phyloP scores from a whole-genome alignment of 1,139 yeast genomes.

The Casaregolazyma suthepensis region DNA sequence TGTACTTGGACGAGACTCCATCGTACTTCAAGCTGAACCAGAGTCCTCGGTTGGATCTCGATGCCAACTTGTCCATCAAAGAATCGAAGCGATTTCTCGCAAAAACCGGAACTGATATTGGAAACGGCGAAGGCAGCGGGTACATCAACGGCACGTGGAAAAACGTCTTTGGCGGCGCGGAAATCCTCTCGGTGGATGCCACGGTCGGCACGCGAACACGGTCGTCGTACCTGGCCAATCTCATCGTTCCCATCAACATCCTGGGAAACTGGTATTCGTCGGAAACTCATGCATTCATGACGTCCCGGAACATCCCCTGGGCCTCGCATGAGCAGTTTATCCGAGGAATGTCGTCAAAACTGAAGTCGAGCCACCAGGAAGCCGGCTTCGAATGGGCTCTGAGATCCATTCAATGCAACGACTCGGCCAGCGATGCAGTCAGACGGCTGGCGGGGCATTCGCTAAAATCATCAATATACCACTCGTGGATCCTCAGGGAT shows the following conservation, averaged over 20 bases:
- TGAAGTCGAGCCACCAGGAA: slow-evolving; percentile 39
- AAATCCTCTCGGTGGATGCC: slow-evolving; percentile 18
- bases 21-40: slow-evolving; percentile 3
- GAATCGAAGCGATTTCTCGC: slow-evolving; percentile 17
- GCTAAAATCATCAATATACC: slow-evolving; percentile 33
- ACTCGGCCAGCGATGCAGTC: slow-evolving; percentile 22
- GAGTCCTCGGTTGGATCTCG: slow-evolving; percentile 15
- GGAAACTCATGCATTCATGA: slow-evolving; percentile 51
- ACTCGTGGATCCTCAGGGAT: slow-evolving; percentile 28
- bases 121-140: slow-evolving; percentile 59
- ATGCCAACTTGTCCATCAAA: slow-evolving; percentile 14
- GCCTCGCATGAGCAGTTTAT: slow-evolving; percentile 53
- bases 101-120: slow-evolving; percentile 20
- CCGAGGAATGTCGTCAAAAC: slow-evolving; percentile 53
- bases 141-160: slow-evolving; percentile 34
- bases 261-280: slow-evolving; percentile 46
- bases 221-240: slow-evolving; percentile 55
- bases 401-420: slow-evolving; percentile 49
- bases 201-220: slow-evolving; percentile 50
- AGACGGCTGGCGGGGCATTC: slow-evolving; percentile 35
- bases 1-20: slow-evolving; percentile 14
- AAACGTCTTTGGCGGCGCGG: slow-evolving; percentile 24
- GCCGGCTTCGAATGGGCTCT: slow-evolving; percentile 55
- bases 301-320: slow-evolving; percentile 65
- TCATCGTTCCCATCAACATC: slow-evolving; percentile 48